Base-by-base conservation (phyloP, 257 asterid species). In the Solanum neorickii region DNA sequence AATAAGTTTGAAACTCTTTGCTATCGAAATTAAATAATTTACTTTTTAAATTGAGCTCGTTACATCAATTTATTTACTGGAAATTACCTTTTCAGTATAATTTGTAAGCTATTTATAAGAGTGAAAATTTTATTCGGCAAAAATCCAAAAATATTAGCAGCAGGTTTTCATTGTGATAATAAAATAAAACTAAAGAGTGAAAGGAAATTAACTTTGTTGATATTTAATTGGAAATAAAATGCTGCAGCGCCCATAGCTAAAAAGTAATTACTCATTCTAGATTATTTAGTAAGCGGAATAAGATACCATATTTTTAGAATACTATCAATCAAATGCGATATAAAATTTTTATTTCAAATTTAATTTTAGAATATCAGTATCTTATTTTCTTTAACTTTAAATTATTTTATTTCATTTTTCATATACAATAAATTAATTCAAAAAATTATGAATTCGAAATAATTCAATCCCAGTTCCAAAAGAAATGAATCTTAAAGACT, bases 31-130 rank as follows among this genome's bases (percentile, higher is more conserved):
- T 0, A 49, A 15, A 3, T 1, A 8, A 49, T 49, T 49, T 52
- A 2, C 1, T 4, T 18, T 52, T 0, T 52, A 0, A 1, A 0
- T 25, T 25, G 27, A 25, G 27, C 27, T 25, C 27, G 27, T 25
- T 25, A 25, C 27, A 25, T 25, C 27, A 25, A 52, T 10, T 52
- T 52, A 0, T 18, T 0, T 18, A 52, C 1, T 18, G 18, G 6
- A 1, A 0, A 52, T 1, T 52, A 52, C 2, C 2, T 18, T 0
- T 52, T 52, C 0, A 3, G 6, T 6, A 4, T 7, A 9, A 18
- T 52, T 6, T 16, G 3, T 10, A 52, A 52, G 1, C 10, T 52
- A 16, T 52, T 6, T 0, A 16, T 6, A 52, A 18, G 3, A 16
- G 23, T 20, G 0, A 52, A 2, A 52, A 18, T 6, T 16, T 52